Evolutionary conservation across 495 filamentous ascomycete genomes (phyloP), one percentile per base, ranked within the genome.

Genomic region (Penicillium samsonianum): DNA sequence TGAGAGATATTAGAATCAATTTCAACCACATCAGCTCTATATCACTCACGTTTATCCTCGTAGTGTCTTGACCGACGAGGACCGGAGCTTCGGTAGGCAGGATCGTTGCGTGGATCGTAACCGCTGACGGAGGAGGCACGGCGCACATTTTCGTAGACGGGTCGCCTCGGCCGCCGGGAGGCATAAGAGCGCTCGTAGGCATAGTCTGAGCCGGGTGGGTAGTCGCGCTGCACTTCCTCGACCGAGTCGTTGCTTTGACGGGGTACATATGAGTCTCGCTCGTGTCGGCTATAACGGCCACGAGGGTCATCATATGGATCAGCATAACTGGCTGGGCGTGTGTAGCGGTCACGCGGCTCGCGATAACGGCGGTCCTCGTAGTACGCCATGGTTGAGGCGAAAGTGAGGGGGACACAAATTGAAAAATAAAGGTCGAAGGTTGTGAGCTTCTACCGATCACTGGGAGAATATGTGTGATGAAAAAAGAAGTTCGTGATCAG

Each of bases 211-310:
- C 65, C 70, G 14, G 87, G 84, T 0, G 84, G 86, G 58, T 87
- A 90, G 31, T 89, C 84, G 47, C 86, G 82, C 57, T 78, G 80
- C 44, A 89, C 78, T 70, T 88, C 84, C 70, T 90, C 88, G 58
- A 89, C 80, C 26, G 85, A 75, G 54, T 87, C 85, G 60, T 79
- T 78, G 57, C 86, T 82, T 56, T 79, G 74, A 48, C 73, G 67
- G 47, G 80, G 80, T 49, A 80, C 80, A 25, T 89, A 74, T 40
- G 86, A 63, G 46, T 83, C 83, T 31, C 63, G 62, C 4, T 69
- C 63, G 44, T 67, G 37, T 31, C 60, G 44, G 50, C 59, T 38
- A 60, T 65, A 45, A 9, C 41, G 54, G 25, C 48, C 46, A 31
- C 64, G 55, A 17, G 62, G 62, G 19, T 75, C 61, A 51, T 69